A percentile compares a stretch with the other conserved stretches of the same genome.
Evolutionary conservation across 805 yeast genomes (phyloP).

Genomic region (Jamesozyma gamospora): DNA sequence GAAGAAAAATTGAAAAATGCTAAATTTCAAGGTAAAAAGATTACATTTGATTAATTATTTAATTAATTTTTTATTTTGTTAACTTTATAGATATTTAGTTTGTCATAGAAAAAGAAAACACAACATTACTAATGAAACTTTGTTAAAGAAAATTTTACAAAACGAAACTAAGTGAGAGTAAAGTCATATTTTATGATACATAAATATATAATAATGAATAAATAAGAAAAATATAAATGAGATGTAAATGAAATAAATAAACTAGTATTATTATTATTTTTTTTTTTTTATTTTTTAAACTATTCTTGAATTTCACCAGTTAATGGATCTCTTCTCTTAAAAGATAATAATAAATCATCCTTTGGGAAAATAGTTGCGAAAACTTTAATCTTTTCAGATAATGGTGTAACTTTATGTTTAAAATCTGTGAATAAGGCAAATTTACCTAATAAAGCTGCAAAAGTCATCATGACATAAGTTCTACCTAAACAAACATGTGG

Average conservation of each 20-base stretch:
- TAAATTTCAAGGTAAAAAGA: conserved; percentile 77
- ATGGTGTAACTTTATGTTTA: conserved; percentile 69
- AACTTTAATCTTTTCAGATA: conserved; percentile 86
- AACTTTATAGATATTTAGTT: too few species aligned
- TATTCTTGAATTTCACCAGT: conserved; percentile 25
- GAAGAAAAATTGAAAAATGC: conserved; percentile 56
- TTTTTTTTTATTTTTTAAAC: neutral
- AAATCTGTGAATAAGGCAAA: conserved; percentile 74
- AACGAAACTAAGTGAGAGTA: too few species aligned
- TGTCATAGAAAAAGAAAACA: too few species aligned
- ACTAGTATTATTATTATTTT: neutral
- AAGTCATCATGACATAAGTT: conserved; percentile 82
- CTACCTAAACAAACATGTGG: conserved; percentile 95
- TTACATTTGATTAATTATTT: conserved; percentile 47
- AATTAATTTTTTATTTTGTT: too few species aligned
- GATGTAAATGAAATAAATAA: neutral
- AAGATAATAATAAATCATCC: conserved; percentile 80
- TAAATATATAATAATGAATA: too few species aligned
- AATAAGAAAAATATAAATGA: too few species aligned
- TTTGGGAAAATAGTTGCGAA: conserved; percentile 98
- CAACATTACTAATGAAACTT: too few species aligned
- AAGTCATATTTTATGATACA: too few species aligned
- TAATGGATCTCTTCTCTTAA: conserved; percentile 51
- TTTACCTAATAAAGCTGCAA: conserved; percentile 86
- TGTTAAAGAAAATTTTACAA: too few species aligned